phyloP scores from a whole-genome alignment of 2,329 filamentous ascomycete species.

The Zymoseptoria tritici region DNA sequence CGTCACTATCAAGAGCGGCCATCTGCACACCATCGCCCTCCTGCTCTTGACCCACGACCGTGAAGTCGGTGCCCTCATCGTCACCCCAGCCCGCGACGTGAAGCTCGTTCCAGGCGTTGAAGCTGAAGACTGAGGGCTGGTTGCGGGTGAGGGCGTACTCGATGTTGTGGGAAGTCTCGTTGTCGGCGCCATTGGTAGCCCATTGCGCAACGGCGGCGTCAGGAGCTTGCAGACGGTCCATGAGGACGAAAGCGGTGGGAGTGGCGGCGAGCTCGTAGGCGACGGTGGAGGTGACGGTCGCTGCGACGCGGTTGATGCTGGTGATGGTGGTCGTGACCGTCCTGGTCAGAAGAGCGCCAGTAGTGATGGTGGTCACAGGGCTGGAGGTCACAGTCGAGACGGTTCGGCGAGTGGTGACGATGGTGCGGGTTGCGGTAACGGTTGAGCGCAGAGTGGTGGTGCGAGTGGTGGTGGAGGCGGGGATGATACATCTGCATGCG shows the following conservation, averaged over 20 bases:
- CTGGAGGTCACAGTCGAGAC: not conserved
- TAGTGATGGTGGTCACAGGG: not conserved
- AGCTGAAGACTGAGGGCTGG: not conserved
- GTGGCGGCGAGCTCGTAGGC: not conserved
- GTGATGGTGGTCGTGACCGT: not conserved
- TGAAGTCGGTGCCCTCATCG: not conserved
- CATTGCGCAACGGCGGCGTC: not conserved
- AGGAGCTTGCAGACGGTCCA: not conserved
- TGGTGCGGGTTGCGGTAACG: not conserved
- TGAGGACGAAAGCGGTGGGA: not conserved
- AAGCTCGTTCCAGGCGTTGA: not conserved
- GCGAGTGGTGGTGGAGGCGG: not conserved
- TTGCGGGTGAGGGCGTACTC: not conserved
- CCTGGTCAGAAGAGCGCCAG: not conserved
- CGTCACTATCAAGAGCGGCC: not conserved
- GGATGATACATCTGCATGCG: not conserved
- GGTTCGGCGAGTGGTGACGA: not conserved
- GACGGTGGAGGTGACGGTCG: not conserved
- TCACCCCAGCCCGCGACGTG: not conserved
- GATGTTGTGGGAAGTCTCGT: not conserved
- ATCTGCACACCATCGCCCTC: not conserved
- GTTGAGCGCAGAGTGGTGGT: not conserved
- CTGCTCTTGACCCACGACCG: slow-evolving; percentile 2
- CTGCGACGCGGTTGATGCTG: not conserved
- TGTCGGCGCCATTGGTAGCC: not conserved